Conservation (phyloP, 2,329 filamentous ascomycete genomes). For the Cordyceps pruinosa region DNA sequence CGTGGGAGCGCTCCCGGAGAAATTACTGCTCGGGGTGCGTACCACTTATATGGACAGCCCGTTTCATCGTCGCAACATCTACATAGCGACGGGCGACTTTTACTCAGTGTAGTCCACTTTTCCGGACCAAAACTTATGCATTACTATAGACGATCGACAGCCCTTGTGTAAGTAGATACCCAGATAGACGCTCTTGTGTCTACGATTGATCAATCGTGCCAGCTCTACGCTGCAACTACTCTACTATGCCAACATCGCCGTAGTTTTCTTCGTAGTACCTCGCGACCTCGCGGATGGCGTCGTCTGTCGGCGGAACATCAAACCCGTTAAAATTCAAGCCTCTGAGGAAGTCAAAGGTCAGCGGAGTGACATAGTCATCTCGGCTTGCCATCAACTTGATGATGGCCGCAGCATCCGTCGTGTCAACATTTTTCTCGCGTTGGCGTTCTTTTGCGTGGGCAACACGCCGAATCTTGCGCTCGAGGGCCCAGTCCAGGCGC, state of each 20-base stretch:
- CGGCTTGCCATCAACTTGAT: slow-evolving; percentile 11
- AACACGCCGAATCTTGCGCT: slow-evolving; percentile 21
- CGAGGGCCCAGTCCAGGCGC: slow-evolving; percentile 20
- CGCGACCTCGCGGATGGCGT: slow-evolving; percentile 12
- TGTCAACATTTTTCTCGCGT: slow-evolving; percentile 11
- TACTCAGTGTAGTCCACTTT: slow-evolving; percentile 11
- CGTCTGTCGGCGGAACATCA: slow-evolving; percentile 13
- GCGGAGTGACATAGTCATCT: slow-evolving; percentile 3
- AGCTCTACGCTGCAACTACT: background rate
- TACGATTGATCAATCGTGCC: too few species aligned
- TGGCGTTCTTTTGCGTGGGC: slow-evolving; percentile 10
- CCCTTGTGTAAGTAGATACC: background rate
- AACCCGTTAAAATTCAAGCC: slow-evolving; percentile 14
- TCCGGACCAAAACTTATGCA: too few species aligned
- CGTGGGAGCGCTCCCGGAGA: slow-evolving; percentile 4
- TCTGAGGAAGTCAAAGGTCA: slow-evolving; percentile 15
- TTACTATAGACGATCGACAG: background rate
- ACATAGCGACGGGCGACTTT: slow-evolving; percentile 12
- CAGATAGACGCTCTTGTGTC: background rate
- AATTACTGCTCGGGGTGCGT: slow-evolving; percentile 7
- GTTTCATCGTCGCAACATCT: slow-evolving; percentile 13
- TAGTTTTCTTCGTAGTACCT: slow-evolving; percentile 14
- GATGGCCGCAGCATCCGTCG: slow-evolving; percentile 15
- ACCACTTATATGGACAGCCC: slow-evolving; percentile 11
- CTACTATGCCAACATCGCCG: slow-evolving; percentile 6